Percentiles rank a stretch among this genome's conserved stretches.
These are phyloP conservation scores for Citrus trifoliata DNA, from an alignment of 345 rosid genomes.

Conservation along the genomic window DNA sequence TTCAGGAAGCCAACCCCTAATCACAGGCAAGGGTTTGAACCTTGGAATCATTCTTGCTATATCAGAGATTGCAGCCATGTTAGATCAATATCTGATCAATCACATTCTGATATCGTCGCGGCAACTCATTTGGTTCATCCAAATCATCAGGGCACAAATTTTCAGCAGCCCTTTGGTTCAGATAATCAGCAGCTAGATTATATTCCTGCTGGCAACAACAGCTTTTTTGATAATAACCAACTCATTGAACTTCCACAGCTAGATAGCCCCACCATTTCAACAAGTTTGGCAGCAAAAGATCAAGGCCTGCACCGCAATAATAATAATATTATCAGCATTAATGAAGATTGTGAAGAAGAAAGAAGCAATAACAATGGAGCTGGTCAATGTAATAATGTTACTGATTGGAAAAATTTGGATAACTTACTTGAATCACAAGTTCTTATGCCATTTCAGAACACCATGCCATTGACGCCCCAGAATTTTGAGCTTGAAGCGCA, in stretches of 20 bases:
- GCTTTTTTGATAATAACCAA: slow-evolving; percentile 33
- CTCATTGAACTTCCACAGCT: slow-evolving; percentile 63
- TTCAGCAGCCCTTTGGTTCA: slow-evolving; percentile 23
- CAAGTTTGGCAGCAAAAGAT: slow-evolving; percentile 39
- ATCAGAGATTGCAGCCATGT: slow-evolving; percentile 20
- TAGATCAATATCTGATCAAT: slow-evolving; percentile 13
- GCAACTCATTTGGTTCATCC: slow-evolving; percentile 5
- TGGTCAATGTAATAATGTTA: slow-evolving; percentile 22
- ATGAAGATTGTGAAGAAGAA: slow-evolving; percentile 47
- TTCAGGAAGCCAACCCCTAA: slow-evolving; percentile 80
- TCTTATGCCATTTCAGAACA: slow-evolving; percentile 17
- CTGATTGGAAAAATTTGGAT: slow-evolving; percentile 72
- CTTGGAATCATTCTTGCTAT: slow-evolving; percentile 59
- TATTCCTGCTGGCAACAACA: slow-evolving; percentile 9
- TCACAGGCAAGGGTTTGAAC: slow-evolving; percentile 70
- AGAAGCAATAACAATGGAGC: slow-evolving; percentile 21
- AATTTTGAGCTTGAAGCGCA: slow-evolving; percentile 27
- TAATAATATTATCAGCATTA: not conserved
- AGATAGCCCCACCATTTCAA: slow-evolving; percentile 60
- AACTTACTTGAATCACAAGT: slow-evolving; percentile 43
- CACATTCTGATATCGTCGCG: slow-evolving; percentile 7
- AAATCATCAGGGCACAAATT: slow-evolving; percentile 9
- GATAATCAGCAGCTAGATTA: slow-evolving; percentile 10
- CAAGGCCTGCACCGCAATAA: not conserved
- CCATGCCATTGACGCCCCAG: slow-evolving; percentile 31